phyloP scores from a whole-genome alignment of 345 rosid genomes.

The Nasturtium officinale region DNA sequence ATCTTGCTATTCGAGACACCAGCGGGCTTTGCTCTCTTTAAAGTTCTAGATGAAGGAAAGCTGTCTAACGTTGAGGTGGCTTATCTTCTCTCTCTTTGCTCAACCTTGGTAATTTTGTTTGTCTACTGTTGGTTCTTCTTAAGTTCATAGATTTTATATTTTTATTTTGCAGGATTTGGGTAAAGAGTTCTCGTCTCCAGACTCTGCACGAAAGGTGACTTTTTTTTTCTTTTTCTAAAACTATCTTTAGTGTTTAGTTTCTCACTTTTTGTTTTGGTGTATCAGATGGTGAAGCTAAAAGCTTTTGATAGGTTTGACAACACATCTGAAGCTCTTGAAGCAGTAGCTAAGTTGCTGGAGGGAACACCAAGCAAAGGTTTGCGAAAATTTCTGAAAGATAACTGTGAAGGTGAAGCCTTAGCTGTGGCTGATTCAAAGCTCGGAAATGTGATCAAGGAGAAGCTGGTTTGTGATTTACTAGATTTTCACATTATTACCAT shows the following conservation, averaged over 20 bases:
- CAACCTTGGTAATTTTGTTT: too few species aligned
- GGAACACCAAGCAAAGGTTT: conserved; percentile 69
- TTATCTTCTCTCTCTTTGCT: not conserved
- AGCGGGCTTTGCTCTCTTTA: conserved; percentile 65
- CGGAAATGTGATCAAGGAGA: conserved; percentile 84
- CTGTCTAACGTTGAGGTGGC: conserved; percentile 70
- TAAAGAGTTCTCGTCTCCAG: conserved; percentile 58
- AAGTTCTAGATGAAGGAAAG: conserved; percentile 72
- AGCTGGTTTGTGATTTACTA: conserved; percentile 53
- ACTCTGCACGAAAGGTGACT: conserved; percentile 66
- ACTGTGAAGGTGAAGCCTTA: conserved; percentile 66
- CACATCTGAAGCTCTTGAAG: conserved; percentile 75
- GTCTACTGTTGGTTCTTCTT: not conserved
- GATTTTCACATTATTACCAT: not conserved
- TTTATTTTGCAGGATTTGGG: conserved; percentile 54
- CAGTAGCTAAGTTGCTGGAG: conserved; percentile 67
- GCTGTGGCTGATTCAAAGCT: conserved; percentile 89
- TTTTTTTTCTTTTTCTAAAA: not conserved
- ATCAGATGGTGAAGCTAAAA: conserved; percentile 67
- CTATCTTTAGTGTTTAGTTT: not conserved
- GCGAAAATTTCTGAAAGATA: conserved; percentile 64
- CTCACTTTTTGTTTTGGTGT: conserved; percentile 4
- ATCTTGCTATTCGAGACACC: conserved; percentile 33
- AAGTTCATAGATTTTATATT: not conserved
- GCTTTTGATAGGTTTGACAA: conserved; percentile 80